These are phyloP conservation scores for Pneumocystis sp. DNA, from an alignment of 1,139 yeast species.

Conservation along the genomic window DNA sequence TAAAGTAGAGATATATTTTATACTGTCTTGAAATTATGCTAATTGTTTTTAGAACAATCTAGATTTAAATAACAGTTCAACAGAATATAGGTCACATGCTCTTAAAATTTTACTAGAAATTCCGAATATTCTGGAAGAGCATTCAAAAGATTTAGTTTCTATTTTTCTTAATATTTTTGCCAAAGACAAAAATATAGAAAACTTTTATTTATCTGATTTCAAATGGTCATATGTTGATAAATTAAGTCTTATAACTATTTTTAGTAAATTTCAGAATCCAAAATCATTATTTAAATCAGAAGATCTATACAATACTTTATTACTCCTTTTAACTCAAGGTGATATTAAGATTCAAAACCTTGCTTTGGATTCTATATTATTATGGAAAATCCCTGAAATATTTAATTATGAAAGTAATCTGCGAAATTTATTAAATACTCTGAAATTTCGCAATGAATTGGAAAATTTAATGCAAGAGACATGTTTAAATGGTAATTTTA, in stretches of 20 bases:
- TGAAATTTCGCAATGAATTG: slow-evolving; percentile 72
- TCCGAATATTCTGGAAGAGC: slow-evolving; percentile 54
- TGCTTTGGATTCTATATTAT: slow-evolving; percentile 58
- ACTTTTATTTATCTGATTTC: slow-evolving; percentile 17
- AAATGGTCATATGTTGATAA: slow-evolving; percentile 46
- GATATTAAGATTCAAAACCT: slow-evolving; percentile 49
- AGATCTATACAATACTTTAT: slow-evolving; percentile 38
- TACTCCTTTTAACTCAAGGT: slow-evolving; percentile 49
- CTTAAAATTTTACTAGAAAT: slow-evolving; percentile 37
- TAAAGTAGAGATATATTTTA: not conserved
- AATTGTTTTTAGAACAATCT: not conserved
- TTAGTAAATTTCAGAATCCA: slow-evolving; percentile 52
- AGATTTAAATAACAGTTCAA: slow-evolving; percentile 3
- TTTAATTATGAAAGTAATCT: slow-evolving; percentile 61
- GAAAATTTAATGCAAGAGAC: slow-evolving; percentile 45
- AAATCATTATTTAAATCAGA: slow-evolving; percentile 35
- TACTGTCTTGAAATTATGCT: not conserved
- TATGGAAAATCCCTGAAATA: slow-evolving; percentile 44
- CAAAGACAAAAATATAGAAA: slow-evolving; percentile 7
- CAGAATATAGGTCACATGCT: slow-evolving; percentile 28
- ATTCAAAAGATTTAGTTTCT: slow-evolving; percentile 43
- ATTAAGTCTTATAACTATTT: slow-evolving; percentile 42
- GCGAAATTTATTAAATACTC: slow-evolving; percentile 63
- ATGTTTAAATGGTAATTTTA: slow-evolving; percentile 43
- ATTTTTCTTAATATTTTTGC: slow-evolving; percentile 28